Base-by-base conservation (phyloP, 176 grass and related monocot genomes). In the Zoysia japonica region DNA sequence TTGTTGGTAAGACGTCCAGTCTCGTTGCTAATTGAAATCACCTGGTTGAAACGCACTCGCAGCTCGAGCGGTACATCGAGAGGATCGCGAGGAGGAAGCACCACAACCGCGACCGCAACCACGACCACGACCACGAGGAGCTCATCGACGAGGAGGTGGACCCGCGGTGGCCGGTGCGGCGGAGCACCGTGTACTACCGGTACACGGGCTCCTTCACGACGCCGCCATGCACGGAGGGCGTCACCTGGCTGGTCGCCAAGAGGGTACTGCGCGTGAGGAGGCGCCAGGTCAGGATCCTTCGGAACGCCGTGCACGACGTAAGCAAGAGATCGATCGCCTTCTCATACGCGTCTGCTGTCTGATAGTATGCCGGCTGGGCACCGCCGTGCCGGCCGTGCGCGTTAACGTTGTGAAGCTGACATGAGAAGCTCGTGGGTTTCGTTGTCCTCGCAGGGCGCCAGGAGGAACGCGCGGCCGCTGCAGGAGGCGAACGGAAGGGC, bases 201-300 rank as follows among this genome's bases (percentile, higher is more conserved):
- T 97, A 97, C 85, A 82, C 54, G 20, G 94, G 94, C 11, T 97
- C 94, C 38, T 91, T 97, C 70, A 97, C 87, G 3, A 80, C 77
- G 40, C 94, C 94, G 15, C 94, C 91, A 2, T 97, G 94, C 91
- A 92, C 91, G 6, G 94, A 94, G 72, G 94, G 94, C 73, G 71
- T 97, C 12, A 73, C 76, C 1, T 97, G 91, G 91, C 61, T 88
- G 1, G 84, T 97, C 11, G 72, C 78, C 19, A 79, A 74, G 47
- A 63, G 52, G 61, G 16, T 65, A 3, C 64, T 63, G 1, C 49
- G 64, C 5, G 94, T 93, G 36, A 74, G 89, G 10, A 80, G 63
- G 12, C 38, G 79, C 8, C 91, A 93, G 75, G 68, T 97, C 40
- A 57, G 80, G n/a, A 66, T 90, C 50, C 76, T 97, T 14, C 64